These are phyloP conservation scores for Cercis canadensis DNA, from an alignment of 306 rosid species.

Conservation along the genomic window DNA sequence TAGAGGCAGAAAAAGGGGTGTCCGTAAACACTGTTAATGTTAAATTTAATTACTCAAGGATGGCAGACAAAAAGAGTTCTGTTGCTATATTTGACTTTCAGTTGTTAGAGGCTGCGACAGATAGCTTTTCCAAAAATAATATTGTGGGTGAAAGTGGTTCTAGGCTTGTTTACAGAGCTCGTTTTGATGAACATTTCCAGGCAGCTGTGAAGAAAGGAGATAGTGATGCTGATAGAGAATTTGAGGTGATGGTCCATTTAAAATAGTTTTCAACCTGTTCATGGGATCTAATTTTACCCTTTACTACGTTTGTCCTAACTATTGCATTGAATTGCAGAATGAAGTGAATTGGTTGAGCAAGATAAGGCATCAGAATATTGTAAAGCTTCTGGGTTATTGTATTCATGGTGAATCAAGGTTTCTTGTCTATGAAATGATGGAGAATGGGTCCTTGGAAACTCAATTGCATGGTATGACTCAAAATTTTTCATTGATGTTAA, in stretches of 20 bases:
- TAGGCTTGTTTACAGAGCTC: constrained; percentile 65
- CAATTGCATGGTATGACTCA: constrained; percentile 67
- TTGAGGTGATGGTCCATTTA: constrained; percentile 57
- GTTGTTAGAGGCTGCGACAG: constrained; percentile 76
- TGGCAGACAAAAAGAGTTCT: constrained; percentile 67
- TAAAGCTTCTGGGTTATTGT: constrained; percentile 80
- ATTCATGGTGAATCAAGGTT: constrained; percentile 75
- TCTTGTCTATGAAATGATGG: constrained; percentile 82
- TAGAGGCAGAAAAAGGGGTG: constrained; percentile 64
- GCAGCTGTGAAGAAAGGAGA: constrained; percentile 80
- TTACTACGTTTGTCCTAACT: constrained; percentile 36
- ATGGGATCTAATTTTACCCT: constrained; percentile 8
- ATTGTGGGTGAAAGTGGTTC: constrained; percentile 66
- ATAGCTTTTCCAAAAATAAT: constrained; percentile 66
- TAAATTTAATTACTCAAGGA: constrained; percentile 60
- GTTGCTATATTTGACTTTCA: constrained; percentile 73
- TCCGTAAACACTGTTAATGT: constrained; percentile 51
- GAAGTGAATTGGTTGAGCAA: constrained; percentile 87
- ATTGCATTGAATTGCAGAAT: constrained; percentile 62
- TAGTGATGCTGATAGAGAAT: constrained; percentile 72
- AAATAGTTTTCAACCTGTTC: constrained; percentile 23
- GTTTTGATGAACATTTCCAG: constrained; percentile 64
- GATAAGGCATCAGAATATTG: constrained; percentile 80
- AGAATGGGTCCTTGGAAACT: constrained; percentile 72
- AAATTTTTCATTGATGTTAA: constrained; percentile 23